Base-by-base conservation (phyloP, 2,329 filamentous ascomycete species). In the Ophiocordyceps robertsii region DNA sequence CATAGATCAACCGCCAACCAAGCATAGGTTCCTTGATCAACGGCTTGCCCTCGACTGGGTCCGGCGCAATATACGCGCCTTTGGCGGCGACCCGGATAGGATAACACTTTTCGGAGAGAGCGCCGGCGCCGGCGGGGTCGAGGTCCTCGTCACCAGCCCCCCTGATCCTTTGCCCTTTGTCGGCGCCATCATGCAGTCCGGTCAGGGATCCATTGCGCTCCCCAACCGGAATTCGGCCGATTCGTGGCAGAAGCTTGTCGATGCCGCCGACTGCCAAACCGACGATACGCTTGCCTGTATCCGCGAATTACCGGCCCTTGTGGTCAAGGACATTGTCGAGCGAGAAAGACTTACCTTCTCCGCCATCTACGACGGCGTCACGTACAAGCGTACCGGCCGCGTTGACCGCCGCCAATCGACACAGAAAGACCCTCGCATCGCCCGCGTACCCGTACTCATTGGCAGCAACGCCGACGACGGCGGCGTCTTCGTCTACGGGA, bases 21-120 rank as follows among this genome's bases (percentile, higher is more conserved):
- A 1, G n/a, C n/a, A 16, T 14, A 39, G 38, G 8, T 21, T 41
- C 17, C 32, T 41, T 3, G 77, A 81, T 46, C 75, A 80, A 48
- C 61, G 73, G 17, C 56, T 75, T 0, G 75, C 67, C 0, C 56
- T 81, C 14, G 48, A 78, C 46, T 81, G 77, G 77, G 65, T 77
- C 0, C 68, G 70, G 14, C 69, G 74, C 44, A 78, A 81, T 44
- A 78, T 81, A 38, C 67, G 60, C 1, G 63, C 68, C 1, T 83
- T 83, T 51, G 79, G 79, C 2, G 79, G 79, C 2, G 76, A 82
- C 51, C 72, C 75, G 0, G 55, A 58, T 1, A 73, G 72, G 45
- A 73, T 80, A 5, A 80, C 75, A 0, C 72, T 81, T 30, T 77
- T 70, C 66, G 77, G 77, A 1, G 69, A 80, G 50, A 66, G 62